These are phyloP conservation scores for Rubia yunnanensis DNA, from an alignment of 257 asterid species.

Conservation along the genomic window DNA sequence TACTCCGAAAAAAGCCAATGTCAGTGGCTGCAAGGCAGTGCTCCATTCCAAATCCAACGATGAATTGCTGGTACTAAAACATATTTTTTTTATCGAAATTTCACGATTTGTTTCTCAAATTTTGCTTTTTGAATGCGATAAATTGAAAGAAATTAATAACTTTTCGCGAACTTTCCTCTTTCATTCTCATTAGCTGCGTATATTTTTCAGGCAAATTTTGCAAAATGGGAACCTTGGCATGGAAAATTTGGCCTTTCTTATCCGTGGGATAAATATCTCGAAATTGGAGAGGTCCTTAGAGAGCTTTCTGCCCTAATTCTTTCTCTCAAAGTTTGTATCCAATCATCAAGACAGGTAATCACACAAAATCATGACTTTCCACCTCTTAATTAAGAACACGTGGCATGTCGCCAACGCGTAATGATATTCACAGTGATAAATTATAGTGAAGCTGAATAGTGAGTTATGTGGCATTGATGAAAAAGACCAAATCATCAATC, in stretches of 20 bases:
- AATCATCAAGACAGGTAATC: constrained; percentile 62
- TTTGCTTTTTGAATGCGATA: too few species aligned
- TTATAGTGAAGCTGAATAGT: too few species aligned
- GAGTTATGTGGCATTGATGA: too few species aligned
- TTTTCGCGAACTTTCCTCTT: too few species aligned
- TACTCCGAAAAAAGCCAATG: constrained; percentile 14
- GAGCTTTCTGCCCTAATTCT: constrained; percentile 57
- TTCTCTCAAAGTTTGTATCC: constrained; percentile 52
- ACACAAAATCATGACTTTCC: too few species aligned
- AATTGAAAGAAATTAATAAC: too few species aligned
- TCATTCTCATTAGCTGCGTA: too few species aligned
- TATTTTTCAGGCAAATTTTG: constrained; percentile 74
- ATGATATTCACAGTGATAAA: too few species aligned
- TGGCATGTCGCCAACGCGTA: too few species aligned
- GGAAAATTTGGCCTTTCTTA: constrained; percentile 67
- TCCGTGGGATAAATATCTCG: constrained; percentile 76
- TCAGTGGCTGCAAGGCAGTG: constrained; percentile 53
- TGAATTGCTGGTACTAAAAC: constrained; percentile 56
- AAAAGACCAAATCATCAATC: too few species aligned
- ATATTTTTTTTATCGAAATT: too few species aligned
- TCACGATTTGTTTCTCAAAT: not conserved
- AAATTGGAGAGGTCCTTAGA: constrained; percentile 56
- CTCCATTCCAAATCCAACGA: constrained; percentile 68
- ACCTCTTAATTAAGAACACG: too few species aligned
- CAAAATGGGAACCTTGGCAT: constrained; percentile 98